Percentiles rank a stretch among this genome's conserved stretches.
phyloP scores from a whole-genome alignment of 495 filamentous ascomycete genomes.

The Neurospora terricola region DNA sequence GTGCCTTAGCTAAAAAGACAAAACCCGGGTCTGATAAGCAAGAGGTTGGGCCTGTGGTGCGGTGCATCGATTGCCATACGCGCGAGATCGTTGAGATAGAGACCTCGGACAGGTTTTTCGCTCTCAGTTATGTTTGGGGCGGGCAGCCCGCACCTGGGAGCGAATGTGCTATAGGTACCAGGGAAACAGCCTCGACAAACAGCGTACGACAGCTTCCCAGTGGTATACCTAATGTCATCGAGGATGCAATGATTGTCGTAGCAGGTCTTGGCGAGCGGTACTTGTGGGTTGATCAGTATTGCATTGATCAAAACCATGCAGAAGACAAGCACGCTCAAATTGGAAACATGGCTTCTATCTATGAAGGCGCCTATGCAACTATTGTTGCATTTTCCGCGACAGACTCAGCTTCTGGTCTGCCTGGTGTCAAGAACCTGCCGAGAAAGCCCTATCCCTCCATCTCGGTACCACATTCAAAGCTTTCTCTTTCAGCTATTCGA shows the following conservation, averaged over 20 bases:
- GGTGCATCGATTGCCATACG: background rate
- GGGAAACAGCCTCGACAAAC: accelerated
- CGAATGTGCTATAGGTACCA: background rate
- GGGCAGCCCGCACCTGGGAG: background rate
- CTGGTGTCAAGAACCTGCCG: background rate
- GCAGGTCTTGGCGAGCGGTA: background rate
- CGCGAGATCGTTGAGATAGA: background rate
- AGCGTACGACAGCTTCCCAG: background rate
- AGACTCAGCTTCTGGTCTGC: background rate
- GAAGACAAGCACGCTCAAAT: background rate
- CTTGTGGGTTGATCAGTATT: constrained; percentile 7
- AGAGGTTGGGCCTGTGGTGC: background rate
- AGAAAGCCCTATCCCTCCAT: background rate
- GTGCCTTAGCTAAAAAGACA: background rate
- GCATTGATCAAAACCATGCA: constrained; percentile 2
- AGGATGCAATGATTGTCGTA: background rate
- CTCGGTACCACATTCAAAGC: background rate
- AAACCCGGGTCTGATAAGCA: background rate
- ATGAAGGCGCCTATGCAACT: background rate
- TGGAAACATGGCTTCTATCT: background rate
- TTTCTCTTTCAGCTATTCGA: background rate
- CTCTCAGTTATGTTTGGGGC: background rate
- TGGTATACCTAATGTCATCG: background rate
- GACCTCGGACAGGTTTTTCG: background rate
- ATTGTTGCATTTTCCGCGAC: background rate